A percentile compares a stretch with the other conserved stretches of the same genome.
Conservation (phyloP, 164 flowering plant genomes). For the Nymphaea thermarum region DNA sequence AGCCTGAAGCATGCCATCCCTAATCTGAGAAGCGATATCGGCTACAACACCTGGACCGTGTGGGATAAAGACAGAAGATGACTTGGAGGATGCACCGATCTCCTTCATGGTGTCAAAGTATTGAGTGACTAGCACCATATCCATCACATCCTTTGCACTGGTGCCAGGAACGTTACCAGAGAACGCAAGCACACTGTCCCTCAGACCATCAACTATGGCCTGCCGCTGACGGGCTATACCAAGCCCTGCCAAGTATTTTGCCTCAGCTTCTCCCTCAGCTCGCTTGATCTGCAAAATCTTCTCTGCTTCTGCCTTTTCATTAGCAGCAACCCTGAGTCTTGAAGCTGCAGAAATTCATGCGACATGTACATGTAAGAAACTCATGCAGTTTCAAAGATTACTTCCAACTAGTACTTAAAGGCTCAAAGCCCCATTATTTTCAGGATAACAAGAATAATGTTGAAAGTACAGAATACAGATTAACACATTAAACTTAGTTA, state of each 20-base stretch:
- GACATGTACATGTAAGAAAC: too few relatives aligned
- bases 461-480: too few relatives aligned
- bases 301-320: slow-evolving; percentile 81
- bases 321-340: slow-evolving; percentile 68
- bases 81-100: slow-evolving; percentile 54
- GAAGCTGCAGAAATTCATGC: slow-evolving; percentile 21
- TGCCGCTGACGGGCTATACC: slow-evolving; percentile 71
- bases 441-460: too few relatives aligned
- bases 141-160: slow-evolving; percentile 55
- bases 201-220: slow-evolving; percentile 73
- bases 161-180: slow-evolving; percentile 69
- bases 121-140: slow-evolving; percentile 66
- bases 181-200: slow-evolving; percentile 73
- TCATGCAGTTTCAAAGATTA: too few relatives aligned
- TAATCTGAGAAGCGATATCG: slow-evolving; percentile 53
- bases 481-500: too few relatives aligned
- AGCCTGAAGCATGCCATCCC: slow-evolving; percentile 59
- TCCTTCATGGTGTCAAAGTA: slow-evolving; percentile 77
- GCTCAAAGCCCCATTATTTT: too few relatives aligned
- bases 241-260: slow-evolving; percentile 66
- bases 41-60: slow-evolving; percentile 72
- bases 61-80: slow-evolving; percentile 69
- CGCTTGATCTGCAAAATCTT: slow-evolving; percentile 73
- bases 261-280: slow-evolving; percentile 81
- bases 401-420: too few relatives aligned